These are phyloP conservation scores for Pelargonium fulgidum DNA, from an alignment of 441 rosid genomes.

Conservation along the genomic window DNA sequence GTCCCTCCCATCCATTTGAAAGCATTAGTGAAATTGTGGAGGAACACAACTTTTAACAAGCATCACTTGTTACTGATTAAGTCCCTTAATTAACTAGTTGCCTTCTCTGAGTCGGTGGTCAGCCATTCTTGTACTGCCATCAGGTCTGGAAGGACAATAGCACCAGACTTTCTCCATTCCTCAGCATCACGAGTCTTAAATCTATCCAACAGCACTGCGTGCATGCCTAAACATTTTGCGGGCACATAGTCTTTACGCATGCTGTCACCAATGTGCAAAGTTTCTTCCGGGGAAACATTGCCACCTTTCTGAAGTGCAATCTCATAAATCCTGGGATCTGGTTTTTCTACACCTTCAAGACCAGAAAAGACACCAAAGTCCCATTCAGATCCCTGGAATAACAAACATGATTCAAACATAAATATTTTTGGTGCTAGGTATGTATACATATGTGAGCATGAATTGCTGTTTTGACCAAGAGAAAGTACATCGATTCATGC, in stretches of 20 bases:
- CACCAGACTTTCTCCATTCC: constrained; percentile 77
- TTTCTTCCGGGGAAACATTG: constrained; percentile 57
- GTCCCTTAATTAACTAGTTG: too few species aligned
- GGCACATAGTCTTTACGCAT: constrained; percentile 83
- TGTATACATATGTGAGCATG: not conserved
- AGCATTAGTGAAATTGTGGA: too few species aligned
- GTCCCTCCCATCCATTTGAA: too few species aligned
- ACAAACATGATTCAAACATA: not conserved
- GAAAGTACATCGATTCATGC: too few species aligned
- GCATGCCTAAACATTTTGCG: constrained; percentile 81
- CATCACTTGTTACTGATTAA: too few species aligned
- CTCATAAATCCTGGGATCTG: constrained; percentile 65
- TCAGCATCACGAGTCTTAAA: constrained; percentile 67
- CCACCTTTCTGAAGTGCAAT: constrained; percentile 79
- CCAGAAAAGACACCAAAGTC: constrained; percentile 98
- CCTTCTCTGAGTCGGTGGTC: too few species aligned
- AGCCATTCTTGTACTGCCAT: constrained; percentile 49
- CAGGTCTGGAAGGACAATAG: constrained; percentile 73
- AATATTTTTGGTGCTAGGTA: too few species aligned
- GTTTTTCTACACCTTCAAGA: constrained; percentile 90
- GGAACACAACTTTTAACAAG: too few species aligned
- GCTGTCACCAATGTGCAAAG: constrained; percentile 86
- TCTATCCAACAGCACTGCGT: constrained; percentile 80
- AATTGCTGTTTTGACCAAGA: not conserved
- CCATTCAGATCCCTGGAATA: constrained; percentile 73